Conservation (phyloP, 2,329 filamentous ascomycete species). For the Fusarium concolor region DNA sequence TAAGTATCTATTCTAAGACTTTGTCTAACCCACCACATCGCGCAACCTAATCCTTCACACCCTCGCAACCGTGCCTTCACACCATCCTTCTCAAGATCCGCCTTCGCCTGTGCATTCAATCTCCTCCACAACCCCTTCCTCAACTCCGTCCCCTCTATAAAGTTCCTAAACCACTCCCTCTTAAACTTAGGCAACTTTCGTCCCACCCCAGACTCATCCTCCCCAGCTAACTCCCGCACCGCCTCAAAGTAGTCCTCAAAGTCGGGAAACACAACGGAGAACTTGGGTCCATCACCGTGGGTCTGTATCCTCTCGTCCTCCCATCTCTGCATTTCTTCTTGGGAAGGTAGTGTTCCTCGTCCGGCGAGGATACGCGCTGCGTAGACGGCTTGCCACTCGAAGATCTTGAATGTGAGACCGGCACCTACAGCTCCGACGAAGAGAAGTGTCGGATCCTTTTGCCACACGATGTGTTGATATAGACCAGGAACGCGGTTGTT, state of each 20-base stretch:
- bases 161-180: conserved; percentile 60
- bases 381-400: conserved; percentile 75
- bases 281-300: conserved; percentile 67
- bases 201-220: conserved; percentile 57
- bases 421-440: conserved; percentile 69
- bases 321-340: conserved; percentile 65
- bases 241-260: conserved; percentile 75
- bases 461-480: conserved; percentile 69
- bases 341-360: conserved; percentile 61
- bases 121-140: conserved; percentile 69
- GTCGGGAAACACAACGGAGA: conserved; percentile 68
- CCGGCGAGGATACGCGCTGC: conserved; percentile 69
- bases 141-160: conserved; percentile 65
- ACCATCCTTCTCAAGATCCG: background rate
- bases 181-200: conserved; percentile 59
- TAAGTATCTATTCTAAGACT: background rate
- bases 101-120: conserved; percentile 54
- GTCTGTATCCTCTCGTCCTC: conserved; percentile 64
- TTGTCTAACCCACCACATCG: background rate
- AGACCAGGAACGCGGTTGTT: conserved; percentile 68
- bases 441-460: conserved; percentile 63
- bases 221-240: conserved; percentile 62
- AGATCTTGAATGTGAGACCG: conserved; percentile 74
- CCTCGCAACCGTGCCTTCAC: conserved; percentile 8
- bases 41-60: no score